These are phyloP conservation scores for Pseudohyphozyma bogoriensis DNA, from an alignment of 768 basidiomycete species.

Conservation along the genomic window DNA sequence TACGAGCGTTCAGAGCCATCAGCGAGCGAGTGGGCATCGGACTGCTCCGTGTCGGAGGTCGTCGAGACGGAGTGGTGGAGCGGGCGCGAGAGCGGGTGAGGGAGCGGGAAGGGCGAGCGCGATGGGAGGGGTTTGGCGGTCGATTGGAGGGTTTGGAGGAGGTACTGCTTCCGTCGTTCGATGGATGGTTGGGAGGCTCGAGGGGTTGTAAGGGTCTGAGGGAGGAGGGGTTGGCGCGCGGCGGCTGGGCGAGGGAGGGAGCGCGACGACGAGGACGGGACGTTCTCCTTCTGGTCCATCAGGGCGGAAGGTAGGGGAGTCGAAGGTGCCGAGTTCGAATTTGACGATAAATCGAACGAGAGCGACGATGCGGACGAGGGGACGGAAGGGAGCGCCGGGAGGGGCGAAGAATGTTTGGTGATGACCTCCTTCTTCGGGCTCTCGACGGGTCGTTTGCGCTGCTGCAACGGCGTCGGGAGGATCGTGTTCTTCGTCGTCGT, in stretches of 20 bases:
- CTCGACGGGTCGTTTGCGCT: too few species aligned
- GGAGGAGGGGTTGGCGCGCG: background rate
- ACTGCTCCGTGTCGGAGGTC: too few species aligned
- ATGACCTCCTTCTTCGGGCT: too few species aligned
- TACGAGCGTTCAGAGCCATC: too few species aligned
- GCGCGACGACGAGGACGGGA: too few species aligned
- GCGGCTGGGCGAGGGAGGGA: background rate
- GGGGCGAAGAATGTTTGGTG: slow-evolving; percentile 9
- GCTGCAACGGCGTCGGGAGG: too few species aligned
- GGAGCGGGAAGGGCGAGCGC: too few species aligned
- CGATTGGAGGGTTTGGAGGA: slow-evolving; percentile 73
- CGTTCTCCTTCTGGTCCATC: too few species aligned
- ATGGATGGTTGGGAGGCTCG: slow-evolving; percentile 5
- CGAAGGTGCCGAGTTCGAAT: too few species aligned
- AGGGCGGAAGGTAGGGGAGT: slow-evolving; percentile 7
- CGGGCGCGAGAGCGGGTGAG: slow-evolving; percentile 53
- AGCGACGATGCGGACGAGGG: slow-evolving; percentile 1
- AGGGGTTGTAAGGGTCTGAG: background rate
- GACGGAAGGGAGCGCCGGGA: slow-evolving; percentile 10
- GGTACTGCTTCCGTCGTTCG: slow-evolving; percentile 61
- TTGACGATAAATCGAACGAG: background rate
- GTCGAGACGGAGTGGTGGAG: slow-evolving; percentile 56
- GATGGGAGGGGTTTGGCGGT: slow-evolving; percentile 64
- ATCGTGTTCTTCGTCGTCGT: too few species aligned
- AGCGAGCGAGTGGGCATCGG: too few species aligned